Evolutionary conservation across 805 yeast species (phyloP), one percentile per base, ranked within the genome.

Genomic region (Schwanniomyces occidentalis): DNA sequence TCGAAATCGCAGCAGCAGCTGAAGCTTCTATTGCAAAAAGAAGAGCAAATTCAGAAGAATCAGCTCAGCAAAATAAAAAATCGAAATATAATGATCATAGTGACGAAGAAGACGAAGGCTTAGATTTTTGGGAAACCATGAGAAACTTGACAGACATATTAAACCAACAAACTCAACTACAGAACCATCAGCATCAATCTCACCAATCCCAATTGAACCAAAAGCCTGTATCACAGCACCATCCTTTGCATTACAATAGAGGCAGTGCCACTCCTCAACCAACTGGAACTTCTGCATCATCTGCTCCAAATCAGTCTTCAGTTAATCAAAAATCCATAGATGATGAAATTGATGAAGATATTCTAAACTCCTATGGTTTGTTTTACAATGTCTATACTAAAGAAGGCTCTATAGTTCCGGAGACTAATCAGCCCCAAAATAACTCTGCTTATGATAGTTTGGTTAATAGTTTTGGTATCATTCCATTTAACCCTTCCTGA

Each of bases 111-210:
- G 86, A 79, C 25, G 87, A 78, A 39, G 87, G 76, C 15, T 46
- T 75, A 21, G 88, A 81, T 52, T 82, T 81, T 51, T 82, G 86
- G 84, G 89, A 82, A 42, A 76, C 79, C 2, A 69, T 82, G 73
- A 66, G 82, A 31, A 69, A 78, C 12, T 51, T 81, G 15, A 75
- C 81, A 47, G 44, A 56, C 35, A 27, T 47, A 29, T 33, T 46
- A 23, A 21, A 25, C 9, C 34, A 39, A 21, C 54, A 24, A 30
- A 32, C 32, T 18, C 36, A 31, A 18, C 35, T 18, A 8, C 41
- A 32, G n/a, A 30, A 26, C 9, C 13, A 24, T 10, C 44, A 22
- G 21, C 26, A 27, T 13, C 23, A 23, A 7, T 16, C 33, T 1
- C 23, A 15, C 27, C 27, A 19, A 25, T 15, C 16, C 4, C 34